These are phyloP conservation scores for Phialophora chinensis DNA, from an alignment of 2,329 filamentous ascomycete species.

Conservation along the genomic window DNA sequence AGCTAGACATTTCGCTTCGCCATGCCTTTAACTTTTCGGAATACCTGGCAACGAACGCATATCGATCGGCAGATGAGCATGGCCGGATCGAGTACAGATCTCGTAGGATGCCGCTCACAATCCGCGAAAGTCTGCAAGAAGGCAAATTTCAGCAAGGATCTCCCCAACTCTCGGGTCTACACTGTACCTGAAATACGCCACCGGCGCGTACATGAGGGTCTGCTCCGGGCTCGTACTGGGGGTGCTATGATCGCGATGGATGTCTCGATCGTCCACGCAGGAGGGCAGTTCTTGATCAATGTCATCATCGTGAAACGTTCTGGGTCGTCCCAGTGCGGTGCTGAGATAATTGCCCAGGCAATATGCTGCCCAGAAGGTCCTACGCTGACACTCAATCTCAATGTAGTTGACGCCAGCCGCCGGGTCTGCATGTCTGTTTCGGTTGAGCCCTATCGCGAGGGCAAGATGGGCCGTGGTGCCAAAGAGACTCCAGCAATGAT, in stretches of 20 bases:
- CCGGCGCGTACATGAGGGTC: background rate
- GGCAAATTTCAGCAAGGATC: background rate
- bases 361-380: constrained; percentile 40
- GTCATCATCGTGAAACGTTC: constrained; percentile 39
- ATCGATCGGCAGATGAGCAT: constrained; percentile 18
- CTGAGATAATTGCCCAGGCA: constrained; percentile 39
- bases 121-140: constrained; percentile 46
- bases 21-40: constrained; percentile 45
- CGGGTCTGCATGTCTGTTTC: constrained; percentile 35
- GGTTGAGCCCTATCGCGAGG: constrained; percentile 41
- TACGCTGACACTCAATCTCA: constrained; percentile 30
- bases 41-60: constrained; percentile 28
- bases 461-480: constrained; percentile 52
- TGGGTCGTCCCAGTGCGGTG: constrained; percentile 34
- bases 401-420: constrained; percentile 33
- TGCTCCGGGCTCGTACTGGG: background rate
- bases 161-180: background rate
- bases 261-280: constrained; percentile 39
- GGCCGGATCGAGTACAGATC: constrained; percentile 49
- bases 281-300: constrained; percentile 36
- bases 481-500: constrained; percentile 57
- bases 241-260: constrained; percentile 30
- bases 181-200: background rate
- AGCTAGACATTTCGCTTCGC: constrained; percentile 46
- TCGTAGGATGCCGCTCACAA: constrained; percentile 52